A percentile compares a stretch with the other conserved stretches of the same genome.
Evolutionary conservation across 1,284 basidiomycete genomes (phyloP).

Genomic region (Ganoderma lucidum): DNA sequence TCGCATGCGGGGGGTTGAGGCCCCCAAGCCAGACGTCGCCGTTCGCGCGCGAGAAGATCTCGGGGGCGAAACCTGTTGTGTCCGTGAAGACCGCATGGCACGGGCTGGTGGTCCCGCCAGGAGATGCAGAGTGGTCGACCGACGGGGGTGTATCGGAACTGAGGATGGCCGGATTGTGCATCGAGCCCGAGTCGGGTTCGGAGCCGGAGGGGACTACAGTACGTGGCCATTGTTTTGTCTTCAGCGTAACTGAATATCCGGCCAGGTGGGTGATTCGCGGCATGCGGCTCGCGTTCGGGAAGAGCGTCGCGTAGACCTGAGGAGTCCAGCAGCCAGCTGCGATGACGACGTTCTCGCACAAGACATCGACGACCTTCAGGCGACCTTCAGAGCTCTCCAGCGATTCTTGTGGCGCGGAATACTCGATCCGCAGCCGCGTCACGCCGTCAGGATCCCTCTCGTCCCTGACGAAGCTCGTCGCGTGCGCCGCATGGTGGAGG

Average conservation of each 20-base stretch:
- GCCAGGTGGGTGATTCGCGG: constrained; percentile 43
- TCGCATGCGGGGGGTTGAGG: constrained; percentile 41
- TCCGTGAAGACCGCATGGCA: constrained; percentile 47
- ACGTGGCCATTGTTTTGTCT: constrained; percentile 41
- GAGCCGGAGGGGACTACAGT: constrained; percentile 3
- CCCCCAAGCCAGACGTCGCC: constrained; percentile 49
- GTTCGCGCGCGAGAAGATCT: constrained; percentile 45
- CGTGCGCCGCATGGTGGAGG: constrained; percentile 45
- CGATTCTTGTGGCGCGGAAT: constrained; percentile 31
- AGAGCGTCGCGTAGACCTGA: constrained; percentile 54
- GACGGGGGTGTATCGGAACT: constrained; percentile 9
- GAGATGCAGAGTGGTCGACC: constrained; percentile 9
- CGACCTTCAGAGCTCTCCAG: constrained; percentile 21
- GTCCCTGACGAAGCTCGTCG: constrained; percentile 35
- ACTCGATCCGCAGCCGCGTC: constrained; percentile 35
- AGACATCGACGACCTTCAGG: constrained; percentile 38
- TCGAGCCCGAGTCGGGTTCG: constrained; percentile 13
- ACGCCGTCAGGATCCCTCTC: constrained; percentile 20
- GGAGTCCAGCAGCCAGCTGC: constrained; percentile 74
- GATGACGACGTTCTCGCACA: constrained; percentile 57
- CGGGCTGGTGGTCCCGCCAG: constrained; percentile 17
- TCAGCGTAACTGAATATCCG: constrained; percentile 42
- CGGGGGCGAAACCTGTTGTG: constrained; percentile 43
- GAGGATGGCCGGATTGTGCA: not conserved
- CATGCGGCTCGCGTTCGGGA: constrained; percentile 48